Percentiles rank a stretch among this genome's conserved stretches.
These are phyloP conservation scores for Cryphonectria nitschkei DNA, from an alignment of 2,329 filamentous ascomycete species.

Conservation along the genomic window DNA sequence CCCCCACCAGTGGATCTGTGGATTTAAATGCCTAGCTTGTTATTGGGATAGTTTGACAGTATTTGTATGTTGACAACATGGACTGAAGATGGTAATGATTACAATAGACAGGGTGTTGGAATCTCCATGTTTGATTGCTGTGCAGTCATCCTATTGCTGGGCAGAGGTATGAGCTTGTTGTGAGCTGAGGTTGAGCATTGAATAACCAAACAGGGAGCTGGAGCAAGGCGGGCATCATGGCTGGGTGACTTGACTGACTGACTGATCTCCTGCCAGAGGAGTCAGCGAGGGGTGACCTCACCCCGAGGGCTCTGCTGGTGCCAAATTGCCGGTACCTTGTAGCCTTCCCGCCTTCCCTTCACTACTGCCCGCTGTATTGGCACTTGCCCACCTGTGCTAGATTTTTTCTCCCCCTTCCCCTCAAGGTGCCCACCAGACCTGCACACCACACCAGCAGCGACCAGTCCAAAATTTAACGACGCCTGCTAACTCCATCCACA, in stretches of 20 bases:
- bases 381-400: slow-evolving; percentile 9
- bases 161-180: background rate
- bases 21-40: background rate
- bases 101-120: background rate
- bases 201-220: background rate
- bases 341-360: slow-evolving; percentile 3
- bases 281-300: slow-evolving; percentile 2
- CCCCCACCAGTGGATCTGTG: background rate
- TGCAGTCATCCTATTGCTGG: background rate
- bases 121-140: background rate
- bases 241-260: background rate
- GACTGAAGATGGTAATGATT: background rate
- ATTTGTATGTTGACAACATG: background rate
- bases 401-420: background rate
- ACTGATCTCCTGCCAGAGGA: background rate
- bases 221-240: background rate
- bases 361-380: background rate
- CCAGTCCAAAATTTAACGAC: slow-evolving; percentile 16
- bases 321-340: background rate
- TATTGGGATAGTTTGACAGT: background rate
- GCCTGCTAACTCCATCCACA: slow-evolving; percentile 15
- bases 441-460: slow-evolving; percentile 9
- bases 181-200: background rate
- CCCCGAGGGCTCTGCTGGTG: background rate
- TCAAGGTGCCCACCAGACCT: slow-evolving; percentile 13